Evolutionary conservation across 202 grass and related monocot genomes (phyloP).

Genomic region (Digitaria exilis): DNA sequence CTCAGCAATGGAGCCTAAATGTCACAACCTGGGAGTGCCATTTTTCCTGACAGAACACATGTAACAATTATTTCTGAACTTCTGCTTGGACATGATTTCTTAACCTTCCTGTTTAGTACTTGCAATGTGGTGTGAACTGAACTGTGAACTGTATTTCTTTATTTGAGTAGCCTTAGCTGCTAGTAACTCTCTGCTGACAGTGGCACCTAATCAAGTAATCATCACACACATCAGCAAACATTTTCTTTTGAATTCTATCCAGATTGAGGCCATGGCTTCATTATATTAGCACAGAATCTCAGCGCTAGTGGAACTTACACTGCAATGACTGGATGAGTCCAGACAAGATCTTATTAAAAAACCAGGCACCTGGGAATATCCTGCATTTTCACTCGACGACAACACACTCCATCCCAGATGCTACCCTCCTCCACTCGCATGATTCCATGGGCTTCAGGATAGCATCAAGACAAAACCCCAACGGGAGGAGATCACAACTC

Average conservation of each 20-base stretch:
- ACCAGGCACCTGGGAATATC: constrained; percentile 31
- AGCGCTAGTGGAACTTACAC: background rate
- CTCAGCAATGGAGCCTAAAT: background rate
- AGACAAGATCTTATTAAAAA: constrained; percentile 23
- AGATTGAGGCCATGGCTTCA: constrained; percentile 12
- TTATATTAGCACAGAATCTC: constrained; percentile 11
- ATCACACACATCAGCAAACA: background rate
- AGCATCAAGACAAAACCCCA: constrained; percentile 32
- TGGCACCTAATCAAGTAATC: background rate
- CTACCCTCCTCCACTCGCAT: constrained; percentile 16
- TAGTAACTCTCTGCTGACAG: background rate
- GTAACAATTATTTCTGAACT: too few relatives aligned
- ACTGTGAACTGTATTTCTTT: background rate
- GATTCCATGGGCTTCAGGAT: constrained; percentile 38
- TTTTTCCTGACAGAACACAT: background rate
- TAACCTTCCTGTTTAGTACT: background rate
- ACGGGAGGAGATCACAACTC: constrained; percentile 26
- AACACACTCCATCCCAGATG: constrained; percentile 15
- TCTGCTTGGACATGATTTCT: background rate
- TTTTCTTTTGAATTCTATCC: constrained; percentile 2
- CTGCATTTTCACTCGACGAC: background rate
- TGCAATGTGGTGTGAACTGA: background rate
- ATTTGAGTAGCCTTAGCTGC: background rate
- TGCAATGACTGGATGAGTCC: background rate
- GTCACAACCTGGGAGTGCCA: background rate